Percentiles rank a stretch among this genome's conserved stretches.
Conservation (phyloP, 441 rosid genomes). For the Brassica hybrid region DNA sequence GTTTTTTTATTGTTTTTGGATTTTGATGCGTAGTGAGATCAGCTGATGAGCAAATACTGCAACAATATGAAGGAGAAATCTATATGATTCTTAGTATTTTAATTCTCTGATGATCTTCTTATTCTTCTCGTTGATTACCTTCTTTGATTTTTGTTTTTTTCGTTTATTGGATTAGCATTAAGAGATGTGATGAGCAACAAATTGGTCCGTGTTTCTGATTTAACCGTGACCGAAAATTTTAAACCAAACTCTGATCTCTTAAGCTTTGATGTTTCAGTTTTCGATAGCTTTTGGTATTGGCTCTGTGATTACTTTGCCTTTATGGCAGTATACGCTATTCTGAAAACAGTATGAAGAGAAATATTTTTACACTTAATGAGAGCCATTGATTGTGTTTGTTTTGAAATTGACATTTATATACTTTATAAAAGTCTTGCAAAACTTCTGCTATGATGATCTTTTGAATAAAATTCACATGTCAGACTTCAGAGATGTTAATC, state of each 20-base stretch:
- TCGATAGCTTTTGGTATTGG: slow-evolving; percentile 15
- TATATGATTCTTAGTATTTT: slow-evolving; percentile 61
- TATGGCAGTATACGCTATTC: slow-evolving; percentile 44
- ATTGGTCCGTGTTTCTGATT: slow-evolving; percentile 83
- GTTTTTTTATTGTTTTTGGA: too few species aligned
- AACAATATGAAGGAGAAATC: slow-evolving; percentile 63
- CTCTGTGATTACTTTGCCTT: slow-evolving; percentile 34
- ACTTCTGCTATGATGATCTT: slow-evolving; percentile 53
- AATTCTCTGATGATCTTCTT: slow-evolving; percentile 66
- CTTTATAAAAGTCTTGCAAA: slow-evolving; percentile 35
- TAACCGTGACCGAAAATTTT: slow-evolving; percentile 56
- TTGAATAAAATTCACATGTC: slow-evolving; percentile 56
- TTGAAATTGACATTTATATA: too few species aligned
- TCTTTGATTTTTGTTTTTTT: background rate
- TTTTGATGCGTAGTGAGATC: slow-evolving; percentile 25
- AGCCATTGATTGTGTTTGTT: background rate
- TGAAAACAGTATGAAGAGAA: slow-evolving; percentile 30
- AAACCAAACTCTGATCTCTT: slow-evolving; percentile 67
- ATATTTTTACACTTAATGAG: background rate
- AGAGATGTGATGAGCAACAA: slow-evolving; percentile 48
- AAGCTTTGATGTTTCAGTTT: background rate
- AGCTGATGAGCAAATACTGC: slow-evolving; percentile 66
- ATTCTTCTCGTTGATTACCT: background rate
- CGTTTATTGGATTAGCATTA: background rate
- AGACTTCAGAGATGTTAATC: slow-evolving; percentile 71